Evolutionary conservation across 176 grass and related monocot genomes (phyloP).

Genomic region (Carex scoparia): DNA sequence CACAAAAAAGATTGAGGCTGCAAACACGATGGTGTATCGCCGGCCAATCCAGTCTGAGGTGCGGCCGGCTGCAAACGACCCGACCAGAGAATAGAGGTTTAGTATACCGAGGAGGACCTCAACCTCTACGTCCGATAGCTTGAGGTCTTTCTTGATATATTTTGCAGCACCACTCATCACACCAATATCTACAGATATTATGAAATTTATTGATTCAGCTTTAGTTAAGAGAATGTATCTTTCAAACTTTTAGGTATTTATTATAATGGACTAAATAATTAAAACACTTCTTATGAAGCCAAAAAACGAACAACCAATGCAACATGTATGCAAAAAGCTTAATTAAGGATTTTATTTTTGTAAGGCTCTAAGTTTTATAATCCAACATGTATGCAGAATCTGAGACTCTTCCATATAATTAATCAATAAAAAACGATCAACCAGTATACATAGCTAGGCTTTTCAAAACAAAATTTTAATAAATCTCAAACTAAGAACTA

Average conservation of each 20-base stretch:
- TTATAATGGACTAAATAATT: not conserved
- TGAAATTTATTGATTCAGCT: not conserved
- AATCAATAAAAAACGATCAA: too few relatives aligned
- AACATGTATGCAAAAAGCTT: too few relatives aligned
- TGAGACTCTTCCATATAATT: not conserved
- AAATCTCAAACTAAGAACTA: not conserved
- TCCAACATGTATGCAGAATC: not conserved
- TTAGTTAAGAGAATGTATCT: not conserved
- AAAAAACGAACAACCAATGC: too few relatives aligned
- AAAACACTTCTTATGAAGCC: too few relatives aligned
- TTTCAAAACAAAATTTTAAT: not conserved
- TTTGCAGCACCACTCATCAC: slow-evolving; percentile 79
- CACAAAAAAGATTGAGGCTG: slow-evolving; percentile 64
- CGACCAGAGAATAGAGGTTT: slow-evolving; percentile 68
- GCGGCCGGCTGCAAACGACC: slow-evolving; percentile 61
- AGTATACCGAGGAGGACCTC: slow-evolving; percentile 74
- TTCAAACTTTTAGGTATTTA: not conserved
- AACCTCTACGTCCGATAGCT: slow-evolving; percentile 33
- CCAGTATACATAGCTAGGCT: not conserved
- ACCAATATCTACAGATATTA: slow-evolving; percentile 44
- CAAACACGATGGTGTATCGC: slow-evolving; percentile 67
- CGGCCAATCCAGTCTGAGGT: slow-evolving; percentile 83
- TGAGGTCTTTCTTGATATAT: slow-evolving; percentile 55
- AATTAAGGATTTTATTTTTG: too few relatives aligned
- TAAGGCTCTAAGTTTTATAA: too few relatives aligned